Evolutionary conservation across 176 grass and related monocot genomes (phyloP), one percentile per base, ranked within the genome.

Genomic region (Musa troglodytarum): DNA sequence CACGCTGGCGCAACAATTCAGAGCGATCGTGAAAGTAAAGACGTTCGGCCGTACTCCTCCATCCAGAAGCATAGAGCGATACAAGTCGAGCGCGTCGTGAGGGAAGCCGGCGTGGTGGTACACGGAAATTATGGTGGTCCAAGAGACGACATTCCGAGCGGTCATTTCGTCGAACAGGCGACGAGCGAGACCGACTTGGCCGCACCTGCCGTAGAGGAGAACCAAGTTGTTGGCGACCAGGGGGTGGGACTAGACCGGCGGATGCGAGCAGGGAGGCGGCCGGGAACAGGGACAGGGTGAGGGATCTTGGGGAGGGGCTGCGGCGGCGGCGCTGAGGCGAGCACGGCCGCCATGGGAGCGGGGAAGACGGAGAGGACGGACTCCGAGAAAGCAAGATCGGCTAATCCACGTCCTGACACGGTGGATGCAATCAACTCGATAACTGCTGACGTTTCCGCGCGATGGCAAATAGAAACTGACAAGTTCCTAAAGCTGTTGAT

Each of bases 31-130:
- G 78, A 63, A 80, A 20, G 78, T 80, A 53, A 80, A 80, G 28
- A 56, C 78, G 54, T 80, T 80, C 17, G 78, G 78, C 26, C 55
- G 68, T 24, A 80, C 68, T 12, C 26, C 68, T n/a, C 16, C 55
- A 56, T 62, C 55, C 28, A 34, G 9, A 6, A 29, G 25, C 78
- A 80, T 80, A 14, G 69, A 51, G 19, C 53, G 8, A 54, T 73
- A 80, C 9, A 80, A 28, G 19, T 63, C 55, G 14, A 80, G 54
- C 19, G 69, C 78, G 9, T 80, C 78, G 10, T 49, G 54, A 20
- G 68, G 78, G 69, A 80, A 80, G 68, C 78, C 78, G 7, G 78
- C 69, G 9, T 52, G 56, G 69, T 73, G 69, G 55, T 80, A 73
- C 43, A 63, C 69, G 21, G 68, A 58, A 69, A 80, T 80, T 55